These are phyloP conservation scores for Diaporthe vexans DNA, from an alignment of 2,329 filamentous ascomycete species.

Conservation along the genomic window DNA sequence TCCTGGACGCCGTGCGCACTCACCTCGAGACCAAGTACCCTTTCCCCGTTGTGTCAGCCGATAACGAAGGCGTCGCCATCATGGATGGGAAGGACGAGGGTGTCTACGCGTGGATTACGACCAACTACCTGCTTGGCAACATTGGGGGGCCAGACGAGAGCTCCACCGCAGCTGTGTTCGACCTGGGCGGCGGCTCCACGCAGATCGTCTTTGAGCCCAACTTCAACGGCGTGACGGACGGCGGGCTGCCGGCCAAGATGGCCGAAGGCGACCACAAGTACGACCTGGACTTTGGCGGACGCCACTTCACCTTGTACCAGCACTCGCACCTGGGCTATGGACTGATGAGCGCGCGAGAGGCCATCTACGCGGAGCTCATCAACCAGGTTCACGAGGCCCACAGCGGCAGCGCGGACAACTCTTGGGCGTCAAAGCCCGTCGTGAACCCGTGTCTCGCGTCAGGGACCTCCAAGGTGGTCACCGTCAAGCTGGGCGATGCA, in stretches of 20 bases:
- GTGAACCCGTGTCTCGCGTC: slow-evolving; percentile 89
- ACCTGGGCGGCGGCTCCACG: slow-evolving; percentile 95
- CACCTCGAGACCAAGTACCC: slow-evolving; percentile 92
- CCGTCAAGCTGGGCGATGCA: slow-evolving; percentile 76
- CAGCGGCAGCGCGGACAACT: slow-evolving; percentile 61
- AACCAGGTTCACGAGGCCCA: slow-evolving; percentile 78
- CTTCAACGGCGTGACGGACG: slow-evolving; percentile 79
- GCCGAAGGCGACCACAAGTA: slow-evolving; percentile 97
- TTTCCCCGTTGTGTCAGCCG: slow-evolving; percentile 91
- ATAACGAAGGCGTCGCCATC: slow-evolving; percentile 90
- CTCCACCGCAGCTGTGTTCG: slow-evolving; percentile 93
- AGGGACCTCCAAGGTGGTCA: slow-evolving; percentile 80
- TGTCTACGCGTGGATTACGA: slow-evolving; percentile 99
- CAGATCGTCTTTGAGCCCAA: slow-evolving; percentile 99
- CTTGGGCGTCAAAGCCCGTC: slow-evolving; percentile 80
- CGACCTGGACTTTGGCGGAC: slow-evolving; percentile 88
- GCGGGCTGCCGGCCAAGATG: slow-evolving; percentile 88
- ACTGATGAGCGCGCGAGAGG: slow-evolving; percentile 92
- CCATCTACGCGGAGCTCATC: slow-evolving; percentile 83
- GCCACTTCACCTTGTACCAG: slow-evolving; percentile 94
- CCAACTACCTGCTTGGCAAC: slow-evolving; percentile 98
- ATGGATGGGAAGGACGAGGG: slow-evolving; percentile 99
- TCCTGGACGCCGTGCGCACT: slow-evolving; percentile 85
- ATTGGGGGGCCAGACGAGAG: slow-evolving; percentile 93
- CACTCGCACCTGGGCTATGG: slow-evolving; percentile 98